Percentiles rank a stretch among this genome's conserved stretches.
These are phyloP conservation scores for Trichosporon inkin DNA, from an alignment of 1,284 basidiomycete genomes.

Conservation along the genomic window DNA sequence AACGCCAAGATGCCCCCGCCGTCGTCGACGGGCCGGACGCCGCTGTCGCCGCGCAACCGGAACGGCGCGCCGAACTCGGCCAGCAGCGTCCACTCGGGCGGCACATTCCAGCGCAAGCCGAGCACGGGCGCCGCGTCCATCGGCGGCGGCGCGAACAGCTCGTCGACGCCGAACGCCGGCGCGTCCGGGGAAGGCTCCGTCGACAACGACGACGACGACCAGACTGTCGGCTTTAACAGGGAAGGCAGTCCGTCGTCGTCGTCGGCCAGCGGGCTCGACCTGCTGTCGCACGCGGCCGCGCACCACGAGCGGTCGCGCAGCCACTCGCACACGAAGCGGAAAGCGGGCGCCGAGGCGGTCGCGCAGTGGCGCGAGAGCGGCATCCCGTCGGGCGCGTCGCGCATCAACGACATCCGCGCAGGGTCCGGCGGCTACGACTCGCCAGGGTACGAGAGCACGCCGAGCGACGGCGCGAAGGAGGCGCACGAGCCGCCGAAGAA, in stretches of 20 bases:
- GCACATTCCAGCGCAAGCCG: neutral
- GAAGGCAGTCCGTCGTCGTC: conserved; percentile 40
- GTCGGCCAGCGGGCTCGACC: conserved; percentile 40
- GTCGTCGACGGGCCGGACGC: conserved; percentile 17
- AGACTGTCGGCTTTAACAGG: conserved; percentile 36
- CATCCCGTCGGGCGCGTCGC: conserved; percentile 30
- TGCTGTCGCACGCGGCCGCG: conserved; percentile 36
- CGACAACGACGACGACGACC: conserved; percentile 44
- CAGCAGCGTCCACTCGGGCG: conserved; percentile 6
- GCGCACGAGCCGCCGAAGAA: conserved; percentile 33
- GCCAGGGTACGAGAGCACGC: conserved; percentile 23
- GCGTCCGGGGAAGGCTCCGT: conserved; percentile 26
- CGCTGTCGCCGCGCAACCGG: conserved; percentile 25
- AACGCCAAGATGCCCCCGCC: conserved; percentile 36
- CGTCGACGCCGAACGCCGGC: conserved; percentile 1
- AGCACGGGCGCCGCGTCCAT: neutral
- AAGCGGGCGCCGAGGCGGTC: conserved; percentile 44
- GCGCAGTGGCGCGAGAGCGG: conserved; percentile 45
- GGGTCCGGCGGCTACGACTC: conserved; percentile 14
- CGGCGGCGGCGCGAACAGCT: neutral
- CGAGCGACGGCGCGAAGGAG: conserved; percentile 15
- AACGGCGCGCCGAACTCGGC: conserved; percentile 11
- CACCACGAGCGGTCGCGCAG: conserved; percentile 22
- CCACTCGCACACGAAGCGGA: conserved; percentile 37
- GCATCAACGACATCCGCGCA: conserved; percentile 11